phyloP scores from a whole-genome alignment of 139 green algal species.

The Chlamydomonas sphaeroides region DNA sequence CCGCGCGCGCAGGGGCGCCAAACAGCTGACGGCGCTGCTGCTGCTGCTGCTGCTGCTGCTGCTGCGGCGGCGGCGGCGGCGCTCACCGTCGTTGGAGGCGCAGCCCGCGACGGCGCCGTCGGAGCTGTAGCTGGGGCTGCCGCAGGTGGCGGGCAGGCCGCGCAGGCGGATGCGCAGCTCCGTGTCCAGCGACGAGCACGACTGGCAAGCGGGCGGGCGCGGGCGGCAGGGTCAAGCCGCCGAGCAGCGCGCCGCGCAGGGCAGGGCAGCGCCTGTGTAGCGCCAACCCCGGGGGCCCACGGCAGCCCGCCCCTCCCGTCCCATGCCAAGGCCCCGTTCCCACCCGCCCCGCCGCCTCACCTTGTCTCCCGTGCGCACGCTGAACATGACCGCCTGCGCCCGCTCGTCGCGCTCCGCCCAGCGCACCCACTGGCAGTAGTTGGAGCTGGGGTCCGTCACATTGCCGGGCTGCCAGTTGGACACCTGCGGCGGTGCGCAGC shows the following conservation, averaged over 20 bases:
- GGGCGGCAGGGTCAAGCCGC: too few relatives aligned
- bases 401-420: not conserved
- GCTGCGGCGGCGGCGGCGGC: not conserved
- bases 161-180: not conserved
- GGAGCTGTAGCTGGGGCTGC: not conserved
- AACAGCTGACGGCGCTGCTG: too few relatives aligned
- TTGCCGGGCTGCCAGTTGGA: not conserved
- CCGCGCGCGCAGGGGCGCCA: not conserved
- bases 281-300: too few relatives aligned
- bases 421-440: constrained; percentile 19
- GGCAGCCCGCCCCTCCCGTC: too few relatives aligned
- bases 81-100: constrained; percentile 14
- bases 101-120: not conserved
- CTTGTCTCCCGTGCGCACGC: not conserved
- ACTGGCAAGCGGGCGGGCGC: too few relatives aligned
- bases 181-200: too few relatives aligned
- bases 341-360: too few relatives aligned
- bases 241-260: not conserved
- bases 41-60: not conserved
- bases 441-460: not conserved
- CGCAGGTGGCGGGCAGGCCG: not conserved
- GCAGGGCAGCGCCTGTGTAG: too few relatives aligned
- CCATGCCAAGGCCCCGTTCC: too few relatives aligned
- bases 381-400: not conserved
- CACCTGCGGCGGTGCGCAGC: not conserved